These are phyloP conservation scores for Colletotrichum tropicicola DNA, from an alignment of 2,329 filamentous ascomycete genomes.

Conservation along the genomic window DNA sequence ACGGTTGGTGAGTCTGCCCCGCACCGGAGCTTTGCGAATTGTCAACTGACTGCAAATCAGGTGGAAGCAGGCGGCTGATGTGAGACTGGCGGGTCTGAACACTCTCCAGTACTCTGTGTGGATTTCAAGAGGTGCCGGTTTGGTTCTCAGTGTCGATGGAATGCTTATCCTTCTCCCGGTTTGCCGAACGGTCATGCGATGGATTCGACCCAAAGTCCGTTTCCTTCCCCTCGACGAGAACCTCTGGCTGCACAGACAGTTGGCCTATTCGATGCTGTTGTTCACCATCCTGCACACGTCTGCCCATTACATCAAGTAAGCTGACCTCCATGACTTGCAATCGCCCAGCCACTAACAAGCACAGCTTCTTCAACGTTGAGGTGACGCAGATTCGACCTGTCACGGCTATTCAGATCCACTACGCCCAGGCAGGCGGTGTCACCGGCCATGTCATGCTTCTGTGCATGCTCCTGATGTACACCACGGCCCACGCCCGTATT, in stretches of 20 bases:
- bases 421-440: constrained; percentile 86
- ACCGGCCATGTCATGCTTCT: constrained; percentile 98
- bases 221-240: constrained; percentile 96
- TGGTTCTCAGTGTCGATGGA: constrained; percentile 85
- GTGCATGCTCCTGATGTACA: constrained; percentile 99
- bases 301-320: constrained; percentile 93
- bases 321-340: constrained; percentile 6
- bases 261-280: constrained; percentile 87
- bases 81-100: constrained; percentile 80
- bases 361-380: constrained; percentile 94
- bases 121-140: constrained; percentile 92
- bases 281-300: constrained; percentile 82
- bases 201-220: constrained; percentile 84
- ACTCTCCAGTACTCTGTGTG: constrained; percentile 88
- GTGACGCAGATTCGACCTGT: constrained; percentile 81
- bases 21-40: neutral
- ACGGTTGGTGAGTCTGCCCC: constrained; percentile 76
- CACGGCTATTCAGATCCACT: constrained; percentile 90
- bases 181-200: constrained; percentile 89
- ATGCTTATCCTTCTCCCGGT: constrained; percentile 93
- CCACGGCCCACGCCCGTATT: constrained; percentile 91
- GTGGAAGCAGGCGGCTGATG: constrained; percentile 79
- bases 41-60: constrained; percentile 55
- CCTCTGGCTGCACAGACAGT: constrained; percentile 94
- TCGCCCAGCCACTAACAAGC: constrained; percentile 19